Conservation (phyloP, 768 basidiomycete genomes). For the Amyloporia xantha region DNA sequence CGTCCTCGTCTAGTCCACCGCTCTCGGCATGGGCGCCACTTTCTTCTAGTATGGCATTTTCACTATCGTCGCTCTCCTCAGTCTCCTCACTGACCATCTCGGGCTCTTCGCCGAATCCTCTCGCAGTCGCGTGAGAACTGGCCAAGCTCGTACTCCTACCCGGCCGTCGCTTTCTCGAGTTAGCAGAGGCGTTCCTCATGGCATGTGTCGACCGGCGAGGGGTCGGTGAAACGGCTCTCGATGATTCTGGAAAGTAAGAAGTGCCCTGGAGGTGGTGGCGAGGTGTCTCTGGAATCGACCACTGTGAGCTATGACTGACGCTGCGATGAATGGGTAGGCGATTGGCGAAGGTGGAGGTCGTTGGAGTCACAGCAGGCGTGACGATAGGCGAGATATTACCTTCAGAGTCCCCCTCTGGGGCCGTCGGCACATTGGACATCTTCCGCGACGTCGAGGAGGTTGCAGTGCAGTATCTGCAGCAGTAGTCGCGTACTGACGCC, state of each 20-base stretch:
- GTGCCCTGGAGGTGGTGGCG: constrained; percentile 64
- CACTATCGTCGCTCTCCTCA: constrained; percentile 34
- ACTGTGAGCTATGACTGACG: constrained; percentile 48
- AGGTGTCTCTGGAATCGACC: constrained; percentile 52
- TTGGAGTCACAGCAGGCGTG: constrained; percentile 12
- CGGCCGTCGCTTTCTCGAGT: constrained; percentile 35
- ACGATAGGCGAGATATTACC: not conserved
- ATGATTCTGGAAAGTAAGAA: constrained; percentile 48
- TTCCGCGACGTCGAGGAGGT: not conserved
- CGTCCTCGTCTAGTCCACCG: constrained; percentile 29
- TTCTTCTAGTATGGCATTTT: constrained; percentile 13
- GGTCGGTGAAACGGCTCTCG: constrained; percentile 39
- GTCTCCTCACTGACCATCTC: constrained; percentile 45
- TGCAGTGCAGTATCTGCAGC: not conserved
- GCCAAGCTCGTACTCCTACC: constrained; percentile 58
- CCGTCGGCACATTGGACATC: constrained; percentile 1
- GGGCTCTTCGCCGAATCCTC: constrained; percentile 40
- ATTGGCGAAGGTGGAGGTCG: constrained; percentile 8
- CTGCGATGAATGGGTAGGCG: constrained; percentile 21
- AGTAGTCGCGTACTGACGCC: not conserved
- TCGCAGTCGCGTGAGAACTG: constrained; percentile 45
- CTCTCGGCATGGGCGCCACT: constrained; percentile 28
- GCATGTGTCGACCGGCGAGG: constrained; percentile 37
- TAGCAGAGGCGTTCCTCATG: constrained; percentile 45
- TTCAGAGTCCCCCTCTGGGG: constrained; percentile 1